Conservation (phyloP, 129 eudicot genomes). For the Cynara cardunculus region DNA sequence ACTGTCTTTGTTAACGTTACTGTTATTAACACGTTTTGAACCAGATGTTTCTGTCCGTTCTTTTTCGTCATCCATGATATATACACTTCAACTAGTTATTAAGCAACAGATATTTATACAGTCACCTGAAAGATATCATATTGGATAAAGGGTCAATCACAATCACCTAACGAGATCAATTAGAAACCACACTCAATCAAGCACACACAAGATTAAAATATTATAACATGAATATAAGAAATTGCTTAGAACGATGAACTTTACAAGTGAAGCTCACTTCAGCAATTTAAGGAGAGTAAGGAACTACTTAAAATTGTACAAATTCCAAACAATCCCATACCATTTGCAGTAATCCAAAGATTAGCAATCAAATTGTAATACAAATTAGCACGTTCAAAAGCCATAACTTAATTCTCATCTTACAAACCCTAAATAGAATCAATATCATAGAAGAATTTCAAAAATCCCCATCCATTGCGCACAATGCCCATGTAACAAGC, state of each 20-base stretch:
- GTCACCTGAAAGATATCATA: slow-evolving; percentile 16
- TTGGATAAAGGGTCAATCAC: neutral
- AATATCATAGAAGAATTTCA: neutral
- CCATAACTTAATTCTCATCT: slow-evolving; percentile 4
- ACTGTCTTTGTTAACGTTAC: slow-evolving; percentile 18
- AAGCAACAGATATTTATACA: slow-evolving; percentile 14
- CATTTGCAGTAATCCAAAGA: neutral
- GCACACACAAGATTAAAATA: slow-evolving; percentile 3
- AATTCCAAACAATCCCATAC: slow-evolving; percentile 3
- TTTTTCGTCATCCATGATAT: slow-evolving; percentile 33
- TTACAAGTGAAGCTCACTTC: slow-evolving; percentile 10
- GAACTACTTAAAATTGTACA: neutral
- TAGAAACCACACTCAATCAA: neutral
- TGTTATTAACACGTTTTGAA: slow-evolving; percentile 13
- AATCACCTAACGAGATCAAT: neutral
- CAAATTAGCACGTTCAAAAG: neutral
- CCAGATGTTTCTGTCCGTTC: slow-evolving; percentile 24
- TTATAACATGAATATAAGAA: neutral
- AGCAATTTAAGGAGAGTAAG: slow-evolving; percentile 13
- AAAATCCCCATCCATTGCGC: slow-evolving; percentile 1
- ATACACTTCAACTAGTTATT: slow-evolving; percentile 5
- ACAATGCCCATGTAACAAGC: slow-evolving; percentile 7
- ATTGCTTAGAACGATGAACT: neutral
- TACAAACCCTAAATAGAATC: slow-evolving; percentile 20
- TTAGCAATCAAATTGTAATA: slow-evolving; percentile 10